Evolutionary conservation across 768 basidiomycete species (phyloP).

Genomic region (Tubosaeta brunneosetosa): DNA sequence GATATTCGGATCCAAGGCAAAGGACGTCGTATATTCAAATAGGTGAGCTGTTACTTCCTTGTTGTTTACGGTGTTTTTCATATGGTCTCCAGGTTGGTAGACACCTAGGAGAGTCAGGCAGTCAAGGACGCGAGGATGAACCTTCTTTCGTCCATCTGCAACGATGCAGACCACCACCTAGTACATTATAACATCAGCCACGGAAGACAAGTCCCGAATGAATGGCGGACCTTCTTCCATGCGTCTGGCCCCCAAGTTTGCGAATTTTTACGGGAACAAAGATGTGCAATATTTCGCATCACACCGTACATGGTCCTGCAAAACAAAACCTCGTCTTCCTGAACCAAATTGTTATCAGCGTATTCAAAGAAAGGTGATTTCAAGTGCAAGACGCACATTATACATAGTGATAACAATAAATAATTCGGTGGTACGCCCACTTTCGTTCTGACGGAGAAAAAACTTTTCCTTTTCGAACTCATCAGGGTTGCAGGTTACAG

Average conservation of each 20-base stretch:
- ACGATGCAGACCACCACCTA: conserved; percentile 92
- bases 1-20: conserved; percentile 71
- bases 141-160: conserved; percentile 78
- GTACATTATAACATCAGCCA: background rate
- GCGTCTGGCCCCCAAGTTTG: conserved; percentile 95
- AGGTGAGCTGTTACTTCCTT: conserved; percentile 69
- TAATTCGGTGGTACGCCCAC: conserved; percentile 76
- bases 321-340: conserved; percentile 90
- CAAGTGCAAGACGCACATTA: conserved; percentile 61
- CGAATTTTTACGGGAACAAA: conserved; percentile 81
- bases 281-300: conserved; percentile 80
- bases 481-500: conserved; percentile 91
- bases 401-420: conserved; percentile 97
- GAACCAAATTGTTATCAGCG: conserved; percentile 10
- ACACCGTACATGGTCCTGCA: conserved; percentile 93
- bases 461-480: conserved; percentile 83
- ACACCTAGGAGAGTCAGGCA: conserved; percentile 90
- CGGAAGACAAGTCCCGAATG: background rate
- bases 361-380: background rate
- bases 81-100: conserved; percentile 69
- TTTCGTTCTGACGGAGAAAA: conserved; percentile 79
- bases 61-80: conserved; percentile 64
- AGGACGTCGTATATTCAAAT: conserved; percentile 85
- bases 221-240: conserved; percentile 77
- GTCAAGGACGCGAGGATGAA: conserved; percentile 81